phyloP scores from a whole-genome alignment of 2,329 filamentous ascomycete genomes.

The Furcasterigmium furcatum region DNA sequence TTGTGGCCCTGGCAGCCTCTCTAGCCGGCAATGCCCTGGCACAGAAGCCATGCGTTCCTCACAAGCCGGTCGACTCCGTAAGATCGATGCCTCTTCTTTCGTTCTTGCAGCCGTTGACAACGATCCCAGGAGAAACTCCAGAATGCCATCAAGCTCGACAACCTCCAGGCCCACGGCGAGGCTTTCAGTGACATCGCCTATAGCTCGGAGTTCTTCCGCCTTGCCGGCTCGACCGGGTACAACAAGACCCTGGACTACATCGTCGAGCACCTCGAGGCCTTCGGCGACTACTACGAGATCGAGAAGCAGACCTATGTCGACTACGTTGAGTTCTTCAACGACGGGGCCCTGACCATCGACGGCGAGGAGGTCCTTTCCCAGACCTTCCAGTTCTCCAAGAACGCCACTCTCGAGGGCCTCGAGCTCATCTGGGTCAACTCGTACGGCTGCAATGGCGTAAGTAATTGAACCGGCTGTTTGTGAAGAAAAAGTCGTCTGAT shows the following conservation, averaged over 20 bases:
- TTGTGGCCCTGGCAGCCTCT: neutral
- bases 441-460: slow-evolving; percentile 40
- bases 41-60: slow-evolving; percentile 1
- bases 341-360: slow-evolving; percentile 14
- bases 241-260: slow-evolving; percentile 28
- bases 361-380: slow-evolving; percentile 16
- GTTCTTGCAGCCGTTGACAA: neutral
- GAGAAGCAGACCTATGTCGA: slow-evolving; percentile 24
- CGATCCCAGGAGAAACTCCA: slow-evolving; percentile 17
- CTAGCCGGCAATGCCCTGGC: neutral
- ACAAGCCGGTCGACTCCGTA: slow-evolving; percentile 3
- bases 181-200: slow-evolving; percentile 25
- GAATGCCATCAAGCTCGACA: slow-evolving; percentile 18
- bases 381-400: slow-evolving; percentile 30
- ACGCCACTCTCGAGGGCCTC: slow-evolving; percentile 27
- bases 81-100: neutral
- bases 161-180: slow-evolving; percentile 22
- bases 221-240: slow-evolving; percentile 29
- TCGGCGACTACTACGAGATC: slow-evolving; percentile 27
- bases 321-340: slow-evolving; percentile 16
- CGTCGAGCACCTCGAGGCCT: slow-evolving; percentile 25
- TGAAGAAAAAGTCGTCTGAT: neutral
- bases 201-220: slow-evolving; percentile 21
- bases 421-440: slow-evolving; percentile 41
- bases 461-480: neutral